phyloP scores from a whole-genome alignment of 169 alveolate genomes.

The Plasmodium coatneyi region DNA sequence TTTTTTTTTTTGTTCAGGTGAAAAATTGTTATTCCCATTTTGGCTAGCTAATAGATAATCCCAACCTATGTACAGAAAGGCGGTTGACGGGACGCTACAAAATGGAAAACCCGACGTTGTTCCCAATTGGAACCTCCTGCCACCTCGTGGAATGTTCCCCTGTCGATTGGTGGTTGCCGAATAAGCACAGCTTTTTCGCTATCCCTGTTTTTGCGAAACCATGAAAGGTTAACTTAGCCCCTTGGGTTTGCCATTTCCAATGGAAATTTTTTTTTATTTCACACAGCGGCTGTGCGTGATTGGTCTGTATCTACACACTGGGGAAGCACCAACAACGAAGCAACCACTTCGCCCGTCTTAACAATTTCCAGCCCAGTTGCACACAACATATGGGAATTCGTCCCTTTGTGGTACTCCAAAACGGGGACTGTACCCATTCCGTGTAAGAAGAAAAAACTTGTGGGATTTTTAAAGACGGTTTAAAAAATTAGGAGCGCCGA shows the following conservation, averaged over 20 bases:
- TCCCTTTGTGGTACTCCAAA: neutral
- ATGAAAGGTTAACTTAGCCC: neutral
- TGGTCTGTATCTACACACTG: neutral
- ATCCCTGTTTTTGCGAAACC: neutral
- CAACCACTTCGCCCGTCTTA: neutral
- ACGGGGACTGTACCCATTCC: neutral
- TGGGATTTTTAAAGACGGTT: neutral
- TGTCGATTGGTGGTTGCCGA: neutral
- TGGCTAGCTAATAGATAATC: neutral
- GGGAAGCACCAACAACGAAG: neutral
- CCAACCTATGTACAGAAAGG: neutral
- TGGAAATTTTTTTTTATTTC: neutral
- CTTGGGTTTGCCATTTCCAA: neutral
- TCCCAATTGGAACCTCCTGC: neutral
- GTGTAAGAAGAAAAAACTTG: neutral
- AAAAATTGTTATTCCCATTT: neutral
- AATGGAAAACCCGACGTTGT: neutral
- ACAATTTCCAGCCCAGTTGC: neutral
- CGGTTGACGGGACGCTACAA: neutral
- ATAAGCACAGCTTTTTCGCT: neutral
- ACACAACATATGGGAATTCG: neutral
- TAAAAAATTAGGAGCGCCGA: neutral
- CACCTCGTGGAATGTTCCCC: neutral
- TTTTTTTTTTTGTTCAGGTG: neutral
- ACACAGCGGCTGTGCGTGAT: neutral